Evolutionary conservation across 495 filamentous ascomycete genomes (phyloP).

Genomic region (Penicillium lagena): DNA sequence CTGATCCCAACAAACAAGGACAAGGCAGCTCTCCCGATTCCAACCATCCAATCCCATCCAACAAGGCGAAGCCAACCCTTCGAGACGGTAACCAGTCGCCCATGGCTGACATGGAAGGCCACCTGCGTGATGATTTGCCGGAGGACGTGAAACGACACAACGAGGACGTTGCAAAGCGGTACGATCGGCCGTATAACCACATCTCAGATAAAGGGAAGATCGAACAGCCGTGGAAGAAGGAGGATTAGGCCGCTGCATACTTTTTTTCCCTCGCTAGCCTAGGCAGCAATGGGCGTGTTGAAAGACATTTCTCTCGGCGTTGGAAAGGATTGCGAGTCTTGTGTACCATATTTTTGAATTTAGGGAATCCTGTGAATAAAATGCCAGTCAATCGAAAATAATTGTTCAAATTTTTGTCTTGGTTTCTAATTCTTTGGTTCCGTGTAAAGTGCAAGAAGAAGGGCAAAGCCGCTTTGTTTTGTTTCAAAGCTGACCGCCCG

Average conservation of each 20-base stretch:
- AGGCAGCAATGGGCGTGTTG: no score
- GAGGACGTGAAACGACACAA: constrained; percentile 37
- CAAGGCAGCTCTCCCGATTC: background rate
- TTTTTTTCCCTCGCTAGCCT: background rate
- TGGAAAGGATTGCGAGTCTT: no score
- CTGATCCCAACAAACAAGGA: background rate
- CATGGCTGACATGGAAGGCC: constrained; percentile 25
- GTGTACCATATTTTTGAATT: no score
- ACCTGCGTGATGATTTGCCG: constrained; percentile 20
- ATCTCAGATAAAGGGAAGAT: constrained; percentile 27
- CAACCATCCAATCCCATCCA: constrained; percentile 26
- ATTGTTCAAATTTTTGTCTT: no score
- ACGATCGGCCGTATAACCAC: constrained; percentile 34
- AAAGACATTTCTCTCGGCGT: no score
- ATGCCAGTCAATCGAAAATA: no score
- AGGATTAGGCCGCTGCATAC: background rate
- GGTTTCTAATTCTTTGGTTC: no score
- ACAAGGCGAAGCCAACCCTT: constrained; percentile 33
- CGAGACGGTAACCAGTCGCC: constrained; percentile 23
- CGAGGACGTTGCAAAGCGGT: constrained; percentile 25
- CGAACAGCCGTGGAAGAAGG: constrained; percentile 13
- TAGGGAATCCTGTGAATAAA: no score
- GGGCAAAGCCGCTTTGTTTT: no score
- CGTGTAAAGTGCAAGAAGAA: no score
- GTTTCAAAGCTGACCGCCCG: no score